Evolutionary conservation across 805 yeast species (phyloP), one percentile per base, ranked within the genome.

Genomic region (Ogataea philodendri): DNA sequence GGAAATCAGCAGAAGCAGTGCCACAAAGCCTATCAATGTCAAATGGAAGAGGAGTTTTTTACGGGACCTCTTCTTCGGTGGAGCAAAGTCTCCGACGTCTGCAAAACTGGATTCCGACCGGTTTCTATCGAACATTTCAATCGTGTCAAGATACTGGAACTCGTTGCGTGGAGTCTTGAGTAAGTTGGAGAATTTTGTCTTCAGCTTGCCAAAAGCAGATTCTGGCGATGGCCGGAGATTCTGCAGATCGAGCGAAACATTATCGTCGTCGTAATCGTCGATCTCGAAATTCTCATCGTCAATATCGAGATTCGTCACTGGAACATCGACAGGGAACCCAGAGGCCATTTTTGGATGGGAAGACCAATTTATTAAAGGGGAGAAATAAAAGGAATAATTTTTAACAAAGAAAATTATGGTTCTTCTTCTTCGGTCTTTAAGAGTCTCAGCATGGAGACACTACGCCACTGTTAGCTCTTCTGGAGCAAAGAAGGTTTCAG

Each of bases 271-370:
- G 21, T 37, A 41, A 21, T 48, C 51, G n/a, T 43, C 52, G 13
- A 55, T 53, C n/a, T 45, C 34, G 23, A 52, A 39, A 6, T 54
- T 30, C 20, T 62, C 65, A 22, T 65, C 67, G 21, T 37, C 68
- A 2, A 46, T 60, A 43, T 76, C 82, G 38, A 76, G 58, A 48
- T 76, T 69, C 0, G 77, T 70, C 10, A 77, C 63, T 1, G 83
- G 84, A 5, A 73, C 55, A 43, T 77, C 84, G 7, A 66, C 72
- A 1, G 50, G 44, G 41, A 51, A 52, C 9, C 53, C 46, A 7
- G 34, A 22, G 15, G 26, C 19, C 41, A 37, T 37, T 26, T n/a
- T 21, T 9, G 18, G 32, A 19, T 29, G 19, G 29, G 13, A 13
- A 14, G 31, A 23, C 25, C 23, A 22, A 24, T 15, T 32, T 15